Evolutionary conservation across 306 rosid genomes (phyloP), one percentile per base, ranked within the genome.

Genomic region (Geum urbanum): DNA sequence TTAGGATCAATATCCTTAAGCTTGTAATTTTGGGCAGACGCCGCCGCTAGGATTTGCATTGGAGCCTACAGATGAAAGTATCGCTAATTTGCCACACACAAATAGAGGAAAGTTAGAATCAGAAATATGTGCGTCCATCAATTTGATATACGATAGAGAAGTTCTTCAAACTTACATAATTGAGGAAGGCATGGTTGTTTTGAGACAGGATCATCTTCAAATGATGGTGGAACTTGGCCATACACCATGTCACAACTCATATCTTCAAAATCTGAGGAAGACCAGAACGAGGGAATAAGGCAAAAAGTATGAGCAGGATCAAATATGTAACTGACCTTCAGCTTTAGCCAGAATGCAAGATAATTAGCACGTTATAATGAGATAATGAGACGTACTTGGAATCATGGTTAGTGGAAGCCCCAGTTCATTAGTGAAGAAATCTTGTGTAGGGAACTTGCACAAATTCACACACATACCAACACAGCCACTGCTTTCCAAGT

Each of bases 391-490:
- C 88, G 50, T 90, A 94, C 97, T 90, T 7, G 98, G 98, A 66
- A 72, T 94, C 98, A 94, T 90, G 66, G 96, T 94, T 73, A 90
- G 82, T 5, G 98, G 97, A 74, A 94, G 97, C 63, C 97, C 98
- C 75, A 94, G 88, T 74, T 94, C 97, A 49, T 90, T 83, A 8
- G 96, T 90, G 87, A 88, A 94, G 84, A 94, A 94, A 83, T 94
- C 96, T 90, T 90, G 97, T 51, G 98, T 88, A 8, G 97, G 98
- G 72, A 88, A 80, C 82, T 94, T 94, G 97, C 97, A 90, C 98
- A 94, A 90, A 73, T 94, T 94, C 82, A 94, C 90, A 51, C 98
- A 94, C 98, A 84, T 85, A 68, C 97, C 96, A 14, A 91, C 96
- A 61, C 98, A 94, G 12, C 98, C 97, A 70, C 95, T 94, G 74